Percentiles rank a stretch among this genome's conserved stretches.
phyloP scores from a whole-genome alignment of 768 basidiomycete species.

The Daedaleopsis sinensis region DNA sequence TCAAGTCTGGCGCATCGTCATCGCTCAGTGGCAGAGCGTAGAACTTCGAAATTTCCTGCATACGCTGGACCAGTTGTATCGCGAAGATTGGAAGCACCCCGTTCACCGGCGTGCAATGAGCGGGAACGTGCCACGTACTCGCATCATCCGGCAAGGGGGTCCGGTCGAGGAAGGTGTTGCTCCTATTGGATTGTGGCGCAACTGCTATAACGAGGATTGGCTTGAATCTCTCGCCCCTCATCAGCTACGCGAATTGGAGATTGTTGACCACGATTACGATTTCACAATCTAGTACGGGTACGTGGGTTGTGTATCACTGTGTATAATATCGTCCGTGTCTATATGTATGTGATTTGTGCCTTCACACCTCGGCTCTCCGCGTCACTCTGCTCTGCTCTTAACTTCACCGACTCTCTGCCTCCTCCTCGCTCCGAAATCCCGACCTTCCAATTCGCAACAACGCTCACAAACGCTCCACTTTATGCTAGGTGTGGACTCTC shows the following conservation, averaged over 20 bases:
- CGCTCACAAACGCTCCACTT: too few species aligned
- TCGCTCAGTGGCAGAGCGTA: slow-evolving; percentile 2
- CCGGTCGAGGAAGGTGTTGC: slow-evolving; percentile 1
- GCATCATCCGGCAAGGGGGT: background rate
- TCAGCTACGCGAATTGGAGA: background rate
- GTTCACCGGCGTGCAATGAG: background rate
- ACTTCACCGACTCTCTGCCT: too few species aligned
- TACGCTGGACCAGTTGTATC: slow-evolving; percentile 1
- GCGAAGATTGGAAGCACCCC: background rate
- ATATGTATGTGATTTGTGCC: too few species aligned
- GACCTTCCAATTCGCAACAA: too few species aligned
- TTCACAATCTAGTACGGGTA: too few species aligned
- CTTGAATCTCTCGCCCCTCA: background rate
- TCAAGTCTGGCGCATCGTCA: slow-evolving; percentile 5
- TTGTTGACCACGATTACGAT: slow-evolving; percentile 1
- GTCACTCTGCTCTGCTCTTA: too few species aligned
- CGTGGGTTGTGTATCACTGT: too few species aligned
- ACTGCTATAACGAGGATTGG: slow-evolving; percentile 1
- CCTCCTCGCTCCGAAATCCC: too few species aligned
- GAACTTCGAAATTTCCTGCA: slow-evolving; percentile 5
- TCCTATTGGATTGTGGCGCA: slow-evolving; percentile 1
- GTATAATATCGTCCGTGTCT: too few species aligned
- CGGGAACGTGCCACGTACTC: background rate
- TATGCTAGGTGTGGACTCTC: too few species aligned
- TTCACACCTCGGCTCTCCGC: too few species aligned